Percentiles rank a stretch among this genome's conserved stretches.
phyloP scores from a whole-genome alignment of 495 filamentous ascomycete genomes.

The Penicillium coprophilum region DNA sequence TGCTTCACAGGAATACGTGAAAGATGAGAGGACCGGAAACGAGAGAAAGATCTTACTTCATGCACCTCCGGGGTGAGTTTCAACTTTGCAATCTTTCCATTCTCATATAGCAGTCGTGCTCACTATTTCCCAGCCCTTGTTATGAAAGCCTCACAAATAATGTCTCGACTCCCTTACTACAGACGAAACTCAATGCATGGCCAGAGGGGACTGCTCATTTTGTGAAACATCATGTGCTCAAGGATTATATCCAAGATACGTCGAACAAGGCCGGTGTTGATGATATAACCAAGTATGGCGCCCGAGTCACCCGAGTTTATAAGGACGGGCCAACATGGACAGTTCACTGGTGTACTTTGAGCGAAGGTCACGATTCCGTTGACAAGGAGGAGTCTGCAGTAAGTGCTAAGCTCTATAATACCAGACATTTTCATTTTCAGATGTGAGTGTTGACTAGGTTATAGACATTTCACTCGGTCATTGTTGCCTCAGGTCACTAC shows the following conservation, averaged over 20 bases:
- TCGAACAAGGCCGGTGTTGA: slow-evolving; percentile 50
- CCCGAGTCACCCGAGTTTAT: slow-evolving; percentile 53
- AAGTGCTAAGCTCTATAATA: neutral
- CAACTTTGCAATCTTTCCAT: neutral
- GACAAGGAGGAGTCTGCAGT: slow-evolving; percentile 28
- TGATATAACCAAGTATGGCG: slow-evolving; percentile 51
- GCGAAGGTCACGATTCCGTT: slow-evolving; percentile 25
- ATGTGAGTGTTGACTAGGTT: neutral
- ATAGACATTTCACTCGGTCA: slow-evolving; percentile 54
- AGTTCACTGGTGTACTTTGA: slow-evolving; percentile 38
- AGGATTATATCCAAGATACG: slow-evolving; percentile 60
- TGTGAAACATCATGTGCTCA: slow-evolving; percentile 55
- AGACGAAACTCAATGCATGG: slow-evolving; percentile 59
- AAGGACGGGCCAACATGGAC: slow-evolving; percentile 53
- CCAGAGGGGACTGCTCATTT: slow-evolving; percentile 56
- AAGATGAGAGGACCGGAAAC: slow-evolving; percentile 23
- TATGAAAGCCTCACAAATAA: slow-evolving; percentile 66
- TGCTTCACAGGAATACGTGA: slow-evolving; percentile 27
- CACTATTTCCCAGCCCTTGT: slow-evolving; percentile 40
- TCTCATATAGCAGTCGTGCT: neutral
- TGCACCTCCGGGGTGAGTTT: slow-evolving; percentile 51
- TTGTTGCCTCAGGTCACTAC: slow-evolving; percentile 61
- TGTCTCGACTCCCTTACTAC: slow-evolving; percentile 60
- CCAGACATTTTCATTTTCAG: too few relatives aligned
- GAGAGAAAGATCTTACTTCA: slow-evolving; percentile 37